These are phyloP conservation scores for Clonostachys sp. DNA, from an alignment of 2,329 filamentous ascomycete species.

Conservation along the genomic window DNA sequence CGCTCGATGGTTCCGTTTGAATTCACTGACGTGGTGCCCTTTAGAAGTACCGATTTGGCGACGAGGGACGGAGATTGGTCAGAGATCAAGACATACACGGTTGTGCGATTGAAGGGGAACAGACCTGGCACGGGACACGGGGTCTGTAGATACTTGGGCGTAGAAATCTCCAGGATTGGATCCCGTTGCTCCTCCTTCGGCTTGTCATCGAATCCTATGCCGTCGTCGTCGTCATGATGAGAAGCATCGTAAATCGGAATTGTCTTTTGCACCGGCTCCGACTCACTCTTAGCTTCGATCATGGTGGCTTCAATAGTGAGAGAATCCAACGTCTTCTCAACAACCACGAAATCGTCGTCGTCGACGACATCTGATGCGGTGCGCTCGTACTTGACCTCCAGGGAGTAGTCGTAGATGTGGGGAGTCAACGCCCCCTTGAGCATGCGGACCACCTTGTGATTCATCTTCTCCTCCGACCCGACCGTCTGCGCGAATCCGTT, in stretches of 20 bases:
- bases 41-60: slow-evolving; percentile 45
- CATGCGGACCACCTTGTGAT: slow-evolving; percentile 68
- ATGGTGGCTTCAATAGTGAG: slow-evolving; percentile 7
- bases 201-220: slow-evolving; percentile 35
- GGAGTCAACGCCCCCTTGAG: slow-evolving; percentile 65
- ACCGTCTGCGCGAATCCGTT: slow-evolving; percentile 60
- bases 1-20: slow-evolving; percentile 15
- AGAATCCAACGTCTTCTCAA: slow-evolving; percentile 52
- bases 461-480: slow-evolving; percentile 57
- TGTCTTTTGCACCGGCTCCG: slow-evolving; percentile 21
- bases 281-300: neutral
- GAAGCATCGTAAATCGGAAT: slow-evolving; percentile 54
- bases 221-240: slow-evolving; percentile 39
- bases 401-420: slow-evolving; percentile 58
- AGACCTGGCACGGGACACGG: slow-evolving; percentile 60
- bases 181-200: slow-evolving; percentile 31
- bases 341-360: slow-evolving; percentile 54
- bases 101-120: slow-evolving; percentile 62
- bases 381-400: slow-evolving; percentile 54
- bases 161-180: slow-evolving; percentile 44
- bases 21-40: slow-evolving; percentile 38
- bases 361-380: slow-evolving; percentile 1
- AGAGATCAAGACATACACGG: slow-evolving; percentile 60
- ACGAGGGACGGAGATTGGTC: slow-evolving; percentile 28
- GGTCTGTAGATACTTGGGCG: slow-evolving; percentile 58